Percentiles rank a stretch among this genome's conserved stretches.
phyloP scores from a whole-genome alignment of 768 basidiomycete species.

The Pleurotus sapidus region DNA sequence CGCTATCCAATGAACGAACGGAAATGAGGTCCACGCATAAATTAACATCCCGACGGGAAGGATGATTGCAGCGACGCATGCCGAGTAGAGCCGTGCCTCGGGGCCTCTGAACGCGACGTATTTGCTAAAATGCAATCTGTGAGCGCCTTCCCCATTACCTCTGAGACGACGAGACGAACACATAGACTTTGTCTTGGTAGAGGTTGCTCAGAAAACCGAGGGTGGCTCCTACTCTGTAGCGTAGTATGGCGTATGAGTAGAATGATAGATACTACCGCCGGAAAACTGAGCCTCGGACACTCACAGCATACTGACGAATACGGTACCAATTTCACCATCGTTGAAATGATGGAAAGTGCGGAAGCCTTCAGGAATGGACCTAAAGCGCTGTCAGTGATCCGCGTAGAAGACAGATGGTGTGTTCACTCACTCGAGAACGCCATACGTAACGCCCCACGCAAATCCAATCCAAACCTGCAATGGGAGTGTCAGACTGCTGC shows the following conservation, averaged over 20 bases:
- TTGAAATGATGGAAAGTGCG: constrained; percentile 55
- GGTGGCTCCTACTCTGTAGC: constrained; percentile 50
- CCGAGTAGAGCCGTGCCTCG: constrained; percentile 60
- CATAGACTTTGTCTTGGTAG: constrained; percentile 49
- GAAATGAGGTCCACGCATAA: constrained; percentile 65
- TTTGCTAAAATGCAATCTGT: constrained; percentile 19
- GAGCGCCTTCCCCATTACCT: background rate
- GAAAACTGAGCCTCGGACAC: constrained; percentile 12
- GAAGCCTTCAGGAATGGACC: constrained; percentile 59
- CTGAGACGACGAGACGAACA: constrained; percentile 26
- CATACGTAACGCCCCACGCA: constrained; percentile 74
- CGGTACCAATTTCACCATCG: constrained; percentile 54
- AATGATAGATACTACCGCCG: background rate
- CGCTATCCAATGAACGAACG: constrained; percentile 58
- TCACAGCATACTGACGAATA: constrained; percentile 57
- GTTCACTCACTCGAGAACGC: constrained; percentile 52
- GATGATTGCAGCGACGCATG: constrained; percentile 51
- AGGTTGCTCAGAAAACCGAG: constrained; percentile 44
- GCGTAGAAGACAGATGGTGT: background rate
- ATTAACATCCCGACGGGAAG: constrained; percentile 66
- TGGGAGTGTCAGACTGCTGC: constrained; percentile 10
- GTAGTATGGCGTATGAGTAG: background rate
- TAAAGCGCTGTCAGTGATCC: constrained; percentile 16
- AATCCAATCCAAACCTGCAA: constrained; percentile 66
- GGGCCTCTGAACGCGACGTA: constrained; percentile 32